These are phyloP conservation scores for Lepiota subincarnata DNA, from an alignment of 768 basidiomycete species.

Conservation along the genomic window DNA sequence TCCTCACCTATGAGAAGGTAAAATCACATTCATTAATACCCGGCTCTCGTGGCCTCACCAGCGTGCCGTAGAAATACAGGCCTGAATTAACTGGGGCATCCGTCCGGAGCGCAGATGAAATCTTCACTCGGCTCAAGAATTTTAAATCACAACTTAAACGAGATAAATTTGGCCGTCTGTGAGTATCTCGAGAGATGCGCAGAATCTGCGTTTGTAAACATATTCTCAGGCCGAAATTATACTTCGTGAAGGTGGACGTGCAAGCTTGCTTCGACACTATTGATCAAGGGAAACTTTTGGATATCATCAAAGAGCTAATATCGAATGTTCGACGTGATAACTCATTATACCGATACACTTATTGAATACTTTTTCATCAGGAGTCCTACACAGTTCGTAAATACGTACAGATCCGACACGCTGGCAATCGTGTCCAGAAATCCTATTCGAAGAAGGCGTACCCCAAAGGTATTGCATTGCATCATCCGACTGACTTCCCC, in stretches of 20 bases:
- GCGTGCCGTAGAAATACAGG: slow-evolving; percentile 49
- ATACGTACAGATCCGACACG: slow-evolving; percentile 62
- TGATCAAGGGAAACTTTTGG: slow-evolving; percentile 78
- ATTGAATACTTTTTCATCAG: slow-evolving; percentile 30
- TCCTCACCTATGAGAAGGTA: slow-evolving; percentile 87
- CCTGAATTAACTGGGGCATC: slow-evolving; percentile 72
- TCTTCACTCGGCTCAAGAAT: slow-evolving; percentile 67
- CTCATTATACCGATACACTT: neutral
- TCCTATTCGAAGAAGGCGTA: slow-evolving; percentile 56
- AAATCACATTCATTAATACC: slow-evolving; percentile 7
- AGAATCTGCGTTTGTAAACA: neutral
- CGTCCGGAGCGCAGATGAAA: slow-evolving; percentile 77
- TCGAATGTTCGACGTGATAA: slow-evolving; percentile 49
- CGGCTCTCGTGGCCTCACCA: neutral
- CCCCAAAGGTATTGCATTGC: slow-evolving; percentile 52
- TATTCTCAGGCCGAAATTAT: slow-evolving; percentile 68
- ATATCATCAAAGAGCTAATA: slow-evolving; percentile 69
- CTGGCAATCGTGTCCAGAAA: slow-evolving; percentile 53
- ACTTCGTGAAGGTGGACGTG: slow-evolving; percentile 96
- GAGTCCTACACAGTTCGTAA: slow-evolving; percentile 69
- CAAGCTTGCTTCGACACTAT: slow-evolving; percentile 97
- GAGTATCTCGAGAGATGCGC: slow-evolving; percentile 3
- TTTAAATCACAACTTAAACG: slow-evolving; percentile 55
- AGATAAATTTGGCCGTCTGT: slow-evolving; percentile 48
- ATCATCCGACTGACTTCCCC: neutral